Base-by-base conservation (phyloP, 257 asterid genomes). In the Anisodus tanguticus region DNA sequence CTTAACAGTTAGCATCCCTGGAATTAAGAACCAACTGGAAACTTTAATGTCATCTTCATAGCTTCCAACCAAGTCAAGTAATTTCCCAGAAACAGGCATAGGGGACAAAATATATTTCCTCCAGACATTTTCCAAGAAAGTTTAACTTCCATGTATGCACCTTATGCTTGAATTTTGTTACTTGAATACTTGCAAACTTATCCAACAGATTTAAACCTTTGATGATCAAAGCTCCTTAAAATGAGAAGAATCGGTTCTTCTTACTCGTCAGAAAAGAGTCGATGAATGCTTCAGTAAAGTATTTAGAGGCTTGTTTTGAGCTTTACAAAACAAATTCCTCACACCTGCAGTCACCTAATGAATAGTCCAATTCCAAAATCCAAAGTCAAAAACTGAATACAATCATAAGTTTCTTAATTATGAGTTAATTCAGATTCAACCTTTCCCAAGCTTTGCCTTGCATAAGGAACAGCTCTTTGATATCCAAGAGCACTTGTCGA, bases 381-480 rank as follows among this genome's bases (percentile, higher is more conserved):
- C 11, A 9, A n/a, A 58, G 49, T 58, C 31, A 17, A 39, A 41
- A 72, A 80, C 43, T 57, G n/a, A 26, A 66, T 54, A 60, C 11
- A 49, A 54, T 79, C 49, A 43, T 58, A 69, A 79, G 15, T n/a
- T 60, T 60, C 35, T 49, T 77, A 11, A 26, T 7, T 60, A 6
- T 58, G n/a, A 37, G 43, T 39, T 59, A 39, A 85, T 7, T 17
- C 2, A 9, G 49, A 39, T 62, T 78, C 72, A 66, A 95, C 98
- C 94, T 92, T 93, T 87, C 97, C 95, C 13, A 94, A 89, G 35
- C 93, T 91, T 54, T 55, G 86, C 84, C 90, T 94, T 51, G 94
- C 89, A 87, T 94, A 94, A 63, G 99, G 99, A 41, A 90, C 91
- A 12, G 88, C 86, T 88, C 97, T 90, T 60, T 83, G 94, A 79